Conservation (phyloP, 83 land plant genomes). For the Diphasiastrum complanatum region DNA sequence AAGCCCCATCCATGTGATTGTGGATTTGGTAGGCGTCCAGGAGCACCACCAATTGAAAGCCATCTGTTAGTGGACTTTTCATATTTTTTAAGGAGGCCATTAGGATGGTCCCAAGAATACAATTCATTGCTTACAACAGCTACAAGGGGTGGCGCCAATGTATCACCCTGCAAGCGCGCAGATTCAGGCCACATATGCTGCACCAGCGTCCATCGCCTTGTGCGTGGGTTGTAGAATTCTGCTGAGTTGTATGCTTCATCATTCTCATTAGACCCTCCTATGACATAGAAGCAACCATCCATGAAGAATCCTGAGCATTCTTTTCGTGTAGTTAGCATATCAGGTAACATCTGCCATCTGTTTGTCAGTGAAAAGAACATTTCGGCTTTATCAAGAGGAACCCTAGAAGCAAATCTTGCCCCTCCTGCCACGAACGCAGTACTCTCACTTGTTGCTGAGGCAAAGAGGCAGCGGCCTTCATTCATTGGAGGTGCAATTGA, state of each 20-base stretch:
- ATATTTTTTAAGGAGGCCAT: conserved; percentile 5
- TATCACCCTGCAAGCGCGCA: neutral
- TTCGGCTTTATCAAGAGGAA: neutral
- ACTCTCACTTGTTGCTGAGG: neutral
- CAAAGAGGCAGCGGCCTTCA: neutral
- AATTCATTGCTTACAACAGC: conserved; percentile 5
- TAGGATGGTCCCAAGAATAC: conserved; percentile 16
- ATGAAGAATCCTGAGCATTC: conserved; percentile 10
- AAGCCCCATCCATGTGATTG: too few relatives aligned
- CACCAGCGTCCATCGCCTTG: conserved; percentile 1
- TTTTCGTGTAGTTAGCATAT: neutral
- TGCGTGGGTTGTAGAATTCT: conserved; percentile 4
- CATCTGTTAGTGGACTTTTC: neutral
- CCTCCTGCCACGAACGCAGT: conserved; percentile 11
- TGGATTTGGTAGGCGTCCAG: conserved; percentile 6
- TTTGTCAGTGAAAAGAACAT: neutral
- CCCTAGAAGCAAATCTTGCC: neutral
- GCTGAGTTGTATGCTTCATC: neutral
- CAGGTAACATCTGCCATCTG: neutral
- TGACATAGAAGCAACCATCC: conserved; percentile 15
- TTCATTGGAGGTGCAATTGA: conserved; percentile 1
- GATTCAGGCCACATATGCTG: conserved; percentile 4
- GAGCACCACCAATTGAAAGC: neutral
- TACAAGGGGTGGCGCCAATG: conserved; percentile 7
- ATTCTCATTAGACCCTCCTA: conserved; percentile 3